Percentiles rank a stretch among this genome's conserved stretches.
Evolutionary conservation across 768 basidiomycete genomes (phyloP).

Genomic region (Termitomyces sp.): DNA sequence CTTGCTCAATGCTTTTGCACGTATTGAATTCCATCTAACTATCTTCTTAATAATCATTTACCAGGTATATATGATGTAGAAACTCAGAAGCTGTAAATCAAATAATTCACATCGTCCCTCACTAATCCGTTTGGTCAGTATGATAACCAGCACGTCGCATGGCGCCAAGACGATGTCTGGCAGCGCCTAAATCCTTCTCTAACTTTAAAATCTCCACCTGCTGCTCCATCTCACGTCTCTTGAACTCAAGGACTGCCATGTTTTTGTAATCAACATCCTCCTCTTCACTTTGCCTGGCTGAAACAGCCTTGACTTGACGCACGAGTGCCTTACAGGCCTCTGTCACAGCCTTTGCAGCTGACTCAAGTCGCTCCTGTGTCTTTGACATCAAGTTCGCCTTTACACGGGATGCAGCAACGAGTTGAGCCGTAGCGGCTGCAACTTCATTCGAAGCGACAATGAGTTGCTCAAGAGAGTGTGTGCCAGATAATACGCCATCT

Average conservation of each 20-base stretch:
- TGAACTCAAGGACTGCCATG: conserved; percentile 94
- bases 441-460: conserved; percentile 99
- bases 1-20: neutral
- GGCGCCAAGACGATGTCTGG: conserved; percentile 72
- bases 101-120: conserved; percentile 6
- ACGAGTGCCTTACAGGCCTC: conserved; percentile 97
- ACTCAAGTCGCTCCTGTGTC: conserved; percentile 93
- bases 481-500: conserved; percentile 94
- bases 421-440: conserved; percentile 93
- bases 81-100: conserved; percentile 7
- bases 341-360: conserved; percentile 96
- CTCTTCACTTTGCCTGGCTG: conserved; percentile 72
- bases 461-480: conserved; percentile 95
- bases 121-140: conserved; percentile 72
- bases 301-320: conserved; percentile 91
- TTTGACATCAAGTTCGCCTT: conserved; percentile 99
- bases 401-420: conserved; percentile 96
- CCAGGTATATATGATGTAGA: conserved; percentile 14
- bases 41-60: neutral
- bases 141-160: conserved; percentile 91
- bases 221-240: conserved; percentile 97
- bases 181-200: conserved; percentile 92
- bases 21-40: neutral
- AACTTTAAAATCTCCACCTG: conserved; percentile 97
- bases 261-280: conserved; percentile 87